Conservation (phyloP, 176 grass and related monocot genomes). For the Themeda triandra region DNA sequence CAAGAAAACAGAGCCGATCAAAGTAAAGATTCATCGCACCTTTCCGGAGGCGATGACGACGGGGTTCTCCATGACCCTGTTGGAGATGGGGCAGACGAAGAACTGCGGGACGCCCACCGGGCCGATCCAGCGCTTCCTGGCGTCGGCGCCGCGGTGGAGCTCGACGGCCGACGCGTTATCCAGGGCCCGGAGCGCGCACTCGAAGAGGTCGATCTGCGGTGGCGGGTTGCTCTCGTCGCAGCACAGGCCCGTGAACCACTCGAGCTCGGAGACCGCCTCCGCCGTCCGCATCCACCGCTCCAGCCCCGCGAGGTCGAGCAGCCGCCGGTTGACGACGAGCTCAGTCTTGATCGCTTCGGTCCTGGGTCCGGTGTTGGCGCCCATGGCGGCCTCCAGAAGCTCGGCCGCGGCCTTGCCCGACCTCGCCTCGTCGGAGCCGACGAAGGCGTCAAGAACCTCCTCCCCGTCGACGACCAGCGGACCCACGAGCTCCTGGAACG, state of each 20-base stretch:
- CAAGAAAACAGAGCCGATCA: background rate
- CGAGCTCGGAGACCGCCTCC: slow-evolving; percentile 38
- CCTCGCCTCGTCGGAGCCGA: background rate
- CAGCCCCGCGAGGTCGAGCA: slow-evolving; percentile 28
- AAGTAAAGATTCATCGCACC: slow-evolving; percentile 31
- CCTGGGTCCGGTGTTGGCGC: background rate
- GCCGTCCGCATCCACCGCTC: slow-evolving; percentile 35
- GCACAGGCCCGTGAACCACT: slow-evolving; percentile 45
- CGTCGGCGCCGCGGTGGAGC: slow-evolving; percentile 23
- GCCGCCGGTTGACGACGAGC: background rate
- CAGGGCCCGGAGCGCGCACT: slow-evolving; percentile 37
- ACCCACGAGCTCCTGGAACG: slow-evolving; percentile 9
- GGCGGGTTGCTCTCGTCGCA: background rate
- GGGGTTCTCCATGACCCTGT: slow-evolving; percentile 41
- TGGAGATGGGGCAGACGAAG: slow-evolving; percentile 44
- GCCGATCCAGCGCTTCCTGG: slow-evolving; percentile 30
- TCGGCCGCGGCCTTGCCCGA: background rate
- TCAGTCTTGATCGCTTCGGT: slow-evolving; percentile 27
- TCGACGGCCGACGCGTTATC: slow-evolving; percentile 5
- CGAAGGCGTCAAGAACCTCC: slow-evolving; percentile 13
- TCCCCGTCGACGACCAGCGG: background rate
- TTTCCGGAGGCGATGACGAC: slow-evolving; percentile 50
- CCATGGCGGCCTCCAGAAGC: slow-evolving; percentile 29
- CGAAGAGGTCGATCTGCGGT: slow-evolving; percentile 38
- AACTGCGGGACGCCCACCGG: slow-evolving; percentile 24